A percentile compares a stretch with the other conserved stretches of the same genome.
Conservation (phyloP, 2,329 filamentous ascomycete species). For the Rhynchosporium graminicola region DNA sequence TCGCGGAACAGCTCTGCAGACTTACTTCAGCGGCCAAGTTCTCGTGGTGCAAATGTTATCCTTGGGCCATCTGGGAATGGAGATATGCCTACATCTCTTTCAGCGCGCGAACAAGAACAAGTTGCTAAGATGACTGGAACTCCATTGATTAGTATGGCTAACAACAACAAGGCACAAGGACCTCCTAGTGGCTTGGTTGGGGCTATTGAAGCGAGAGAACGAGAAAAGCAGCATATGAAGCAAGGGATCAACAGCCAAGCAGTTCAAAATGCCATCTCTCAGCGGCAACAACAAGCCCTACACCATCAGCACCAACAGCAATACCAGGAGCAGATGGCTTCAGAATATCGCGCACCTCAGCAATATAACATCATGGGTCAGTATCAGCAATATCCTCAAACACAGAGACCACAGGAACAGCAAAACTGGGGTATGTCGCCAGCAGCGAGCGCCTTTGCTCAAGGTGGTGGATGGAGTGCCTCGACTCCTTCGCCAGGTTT, state of each 20-base stretch:
- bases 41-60: conserved; percentile 55
- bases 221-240: conserved; percentile 71
- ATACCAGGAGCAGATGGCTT: conserved; percentile 25
- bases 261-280: conserved; percentile 71
- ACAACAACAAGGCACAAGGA: conserved; percentile 43
- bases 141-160: conserved; percentile 65
- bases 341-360: conserved; percentile 28
- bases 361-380: conserved; percentile 34
- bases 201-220: conserved; percentile 77
- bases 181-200: conserved; percentile 70
- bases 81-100: conserved; percentile 63
- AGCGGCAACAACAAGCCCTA: conserved; percentile 58
- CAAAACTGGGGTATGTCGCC: conserved; percentile 38
- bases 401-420: conserved; percentile 34
- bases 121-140: conserved; percentile 80
- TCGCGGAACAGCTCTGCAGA: conserved; percentile 52
- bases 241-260: conserved; percentile 68
- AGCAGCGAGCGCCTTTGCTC: conserved; percentile 39
- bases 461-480: conserved; percentile 42
- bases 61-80: conserved; percentile 39
- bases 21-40: conserved; percentile 53
- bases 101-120: conserved; percentile 84
- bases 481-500: conserved; percentile 27
- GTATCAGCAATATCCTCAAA: conserved; percentile 31
- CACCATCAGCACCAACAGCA: conserved; percentile 34